Conservation (phyloP, 805 yeast genomes). For the Candida ovalis region DNA sequence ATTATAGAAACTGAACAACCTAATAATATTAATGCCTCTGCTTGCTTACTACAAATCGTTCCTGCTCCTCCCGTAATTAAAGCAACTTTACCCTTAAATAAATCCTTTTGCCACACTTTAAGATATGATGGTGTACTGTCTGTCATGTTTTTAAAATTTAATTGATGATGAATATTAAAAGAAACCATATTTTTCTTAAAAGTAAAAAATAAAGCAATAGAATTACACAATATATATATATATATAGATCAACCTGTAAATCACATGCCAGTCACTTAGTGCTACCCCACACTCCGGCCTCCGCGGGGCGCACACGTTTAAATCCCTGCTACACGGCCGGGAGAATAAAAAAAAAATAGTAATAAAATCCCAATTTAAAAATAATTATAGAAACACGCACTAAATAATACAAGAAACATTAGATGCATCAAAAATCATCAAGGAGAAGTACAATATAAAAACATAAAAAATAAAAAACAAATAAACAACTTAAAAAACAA, state of each 20-base stretch:
- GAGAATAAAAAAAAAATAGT: not conserved
- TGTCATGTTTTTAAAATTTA: not conserved
- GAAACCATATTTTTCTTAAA: too few relatives aligned
- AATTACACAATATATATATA: not conserved
- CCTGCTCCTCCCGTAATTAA: conserved; percentile 97
- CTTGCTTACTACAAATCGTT: conserved; percentile 87
- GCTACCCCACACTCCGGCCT: too few relatives aligned
- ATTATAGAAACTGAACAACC: conserved; percentile 88
- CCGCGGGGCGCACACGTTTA: too few relatives aligned
- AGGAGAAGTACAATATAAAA: not conserved
- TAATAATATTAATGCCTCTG: conserved; percentile 74
- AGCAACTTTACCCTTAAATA: conserved; percentile 81
- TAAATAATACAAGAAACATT: not conserved
- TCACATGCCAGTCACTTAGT: too few relatives aligned
- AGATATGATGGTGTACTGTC: conserved; percentile 3
- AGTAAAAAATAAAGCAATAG: not conserved
- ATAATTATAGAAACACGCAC: not conserved
- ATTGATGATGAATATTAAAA: not conserved
- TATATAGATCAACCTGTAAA: too few relatives aligned
- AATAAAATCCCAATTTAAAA: not conserved
- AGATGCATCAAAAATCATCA: not conserved
- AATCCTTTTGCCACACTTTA: conserved; percentile 45
- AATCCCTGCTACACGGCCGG: too few relatives aligned
- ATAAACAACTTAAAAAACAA: not conserved
- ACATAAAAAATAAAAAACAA: not conserved